phyloP scores from a whole-genome alignment of 192 early-diverging fungal species.

The Backusella circina region DNA sequence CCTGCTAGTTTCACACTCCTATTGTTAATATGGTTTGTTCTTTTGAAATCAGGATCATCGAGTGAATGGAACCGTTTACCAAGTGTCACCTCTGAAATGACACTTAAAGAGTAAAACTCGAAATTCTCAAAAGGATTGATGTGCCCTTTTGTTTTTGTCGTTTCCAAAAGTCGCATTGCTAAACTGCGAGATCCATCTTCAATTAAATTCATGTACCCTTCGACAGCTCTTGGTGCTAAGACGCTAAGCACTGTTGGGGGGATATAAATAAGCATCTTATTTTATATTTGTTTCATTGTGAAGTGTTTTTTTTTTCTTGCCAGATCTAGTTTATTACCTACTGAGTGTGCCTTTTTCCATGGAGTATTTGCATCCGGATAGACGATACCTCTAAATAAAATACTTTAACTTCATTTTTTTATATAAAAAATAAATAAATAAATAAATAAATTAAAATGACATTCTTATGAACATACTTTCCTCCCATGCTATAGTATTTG shows the following conservation, averaged over 20 bases:
- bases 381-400: background rate
- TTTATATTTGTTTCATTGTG: background rate
- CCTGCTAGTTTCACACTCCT: background rate
- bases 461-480: background rate
- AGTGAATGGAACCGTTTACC: background rate
- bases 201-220: background rate
- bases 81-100: background rate
- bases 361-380: background rate
- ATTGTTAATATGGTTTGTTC: background rate
- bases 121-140: background rate
- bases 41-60: slow-evolving; percentile 2
- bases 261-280: background rate
- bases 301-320: background rate
- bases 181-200: background rate
- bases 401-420: background rate
- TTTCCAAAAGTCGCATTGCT: background rate
- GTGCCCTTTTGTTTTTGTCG: background rate
- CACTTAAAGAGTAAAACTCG: background rate
- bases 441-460: too few relatives aligned
- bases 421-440: too few relatives aligned
- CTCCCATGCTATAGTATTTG: background rate
- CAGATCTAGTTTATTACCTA: background rate
- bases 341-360: background rate
- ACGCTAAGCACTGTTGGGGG: background rate
- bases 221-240: background rate